Conservation (phyloP, 2,329 filamentous ascomycete species). For the Phyllosticta capitalensis region DNA sequence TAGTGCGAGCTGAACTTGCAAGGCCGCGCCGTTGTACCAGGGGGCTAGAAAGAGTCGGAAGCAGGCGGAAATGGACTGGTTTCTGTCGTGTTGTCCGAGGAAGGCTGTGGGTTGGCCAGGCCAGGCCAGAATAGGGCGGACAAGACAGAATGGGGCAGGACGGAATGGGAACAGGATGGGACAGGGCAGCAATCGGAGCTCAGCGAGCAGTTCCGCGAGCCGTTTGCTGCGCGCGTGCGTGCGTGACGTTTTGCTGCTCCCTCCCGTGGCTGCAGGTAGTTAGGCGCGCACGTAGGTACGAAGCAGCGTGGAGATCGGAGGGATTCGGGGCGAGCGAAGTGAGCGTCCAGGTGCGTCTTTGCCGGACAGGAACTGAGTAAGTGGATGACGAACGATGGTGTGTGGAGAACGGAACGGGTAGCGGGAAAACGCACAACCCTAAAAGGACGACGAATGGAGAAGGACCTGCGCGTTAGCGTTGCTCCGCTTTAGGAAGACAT, state of each 20-base stretch:
- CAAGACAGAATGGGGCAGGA: neutral
- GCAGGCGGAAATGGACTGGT: neutral
- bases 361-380: neutral
- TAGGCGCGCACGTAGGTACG: neutral
- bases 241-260: neutral
- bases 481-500: neutral
- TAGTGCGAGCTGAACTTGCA: neutral
- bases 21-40: neutral
- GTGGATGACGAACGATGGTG: neutral
- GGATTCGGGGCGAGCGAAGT: neutral
- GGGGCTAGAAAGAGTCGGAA: neutral
- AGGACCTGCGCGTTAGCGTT: neutral
- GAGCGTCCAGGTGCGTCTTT: neutral
- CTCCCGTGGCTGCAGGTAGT: neutral
- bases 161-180: no score
- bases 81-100: neutral
- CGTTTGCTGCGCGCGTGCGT: neutral
- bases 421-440: neutral
- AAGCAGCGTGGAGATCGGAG: neutral
- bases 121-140: neutral
- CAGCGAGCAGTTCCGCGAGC: neutral
- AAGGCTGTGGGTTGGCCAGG: neutral
- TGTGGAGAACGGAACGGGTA: neutral
- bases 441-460: neutral
- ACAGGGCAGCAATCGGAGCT: neutral